A percentile compares a stretch with the other conserved stretches of the same genome.
phyloP scores from a whole-genome alignment of 192 early-diverging fungal genomes.

The Haplosporangium gracile region DNA sequence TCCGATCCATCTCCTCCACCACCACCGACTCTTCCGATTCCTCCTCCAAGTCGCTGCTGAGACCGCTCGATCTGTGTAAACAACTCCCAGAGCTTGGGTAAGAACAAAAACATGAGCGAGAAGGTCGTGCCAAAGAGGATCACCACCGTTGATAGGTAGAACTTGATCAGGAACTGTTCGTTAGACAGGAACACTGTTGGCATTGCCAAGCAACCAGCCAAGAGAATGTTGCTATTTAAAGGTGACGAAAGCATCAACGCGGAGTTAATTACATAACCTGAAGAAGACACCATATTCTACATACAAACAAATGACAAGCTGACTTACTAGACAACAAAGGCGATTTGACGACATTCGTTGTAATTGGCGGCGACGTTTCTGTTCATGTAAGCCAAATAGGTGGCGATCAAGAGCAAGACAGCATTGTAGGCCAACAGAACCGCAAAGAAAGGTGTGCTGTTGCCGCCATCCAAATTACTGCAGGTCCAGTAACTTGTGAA shows the following conservation, averaged over 20 bases:
- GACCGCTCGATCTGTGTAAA: constrained; percentile 38
- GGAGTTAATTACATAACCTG: background rate
- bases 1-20: constrained; percentile 1
- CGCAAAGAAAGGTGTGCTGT: constrained; percentile 35
- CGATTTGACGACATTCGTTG: constrained; percentile 66
- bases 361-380: constrained; percentile 62
- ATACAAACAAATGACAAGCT: background rate
- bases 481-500: constrained; percentile 61
- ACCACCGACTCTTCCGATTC: background rate
- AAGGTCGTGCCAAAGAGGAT: constrained; percentile 63
- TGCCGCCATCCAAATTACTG: constrained; percentile 20
- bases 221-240: constrained; percentile 59
- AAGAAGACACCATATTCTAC: too few relatives aligned
- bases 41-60: background rate
- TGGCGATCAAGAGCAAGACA: constrained; percentile 54
- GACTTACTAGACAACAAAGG: constrained; percentile 68
- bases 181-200: constrained; percentile 53
- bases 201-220: constrained; percentile 60
- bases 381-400: constrained; percentile 65
- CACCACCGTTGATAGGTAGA: constrained; percentile 56
- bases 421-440: constrained; percentile 53
- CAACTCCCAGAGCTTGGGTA: constrained; percentile 61
- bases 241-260: background rate
- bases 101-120: constrained; percentile 62
- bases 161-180: constrained; percentile 60